phyloP scores from a whole-genome alignment of 148 eudicot genomes.

The Linanthus parryae region DNA sequence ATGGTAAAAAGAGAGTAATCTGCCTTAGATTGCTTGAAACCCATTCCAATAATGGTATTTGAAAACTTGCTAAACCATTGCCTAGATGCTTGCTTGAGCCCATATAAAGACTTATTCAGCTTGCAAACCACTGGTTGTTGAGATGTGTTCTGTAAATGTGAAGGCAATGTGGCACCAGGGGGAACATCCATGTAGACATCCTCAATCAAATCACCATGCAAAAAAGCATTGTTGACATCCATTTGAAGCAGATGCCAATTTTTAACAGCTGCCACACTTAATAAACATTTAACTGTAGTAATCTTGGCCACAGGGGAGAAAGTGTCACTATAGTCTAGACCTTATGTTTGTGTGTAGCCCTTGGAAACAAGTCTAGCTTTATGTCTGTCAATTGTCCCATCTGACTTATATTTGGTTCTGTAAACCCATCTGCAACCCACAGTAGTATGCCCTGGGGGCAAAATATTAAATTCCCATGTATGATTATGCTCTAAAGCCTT shows the following conservation, averaged over 20 bases:
- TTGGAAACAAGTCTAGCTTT: background rate
- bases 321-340: background rate
- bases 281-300: background rate
- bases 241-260: background rate
- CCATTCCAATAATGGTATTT: background rate
- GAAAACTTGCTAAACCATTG: background rate
- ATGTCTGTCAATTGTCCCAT: background rate
- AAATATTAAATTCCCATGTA: background rate
- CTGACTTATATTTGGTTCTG: background rate
- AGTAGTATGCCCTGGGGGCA: background rate
- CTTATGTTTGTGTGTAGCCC: background rate
- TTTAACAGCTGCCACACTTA: background rate
- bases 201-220: background rate
- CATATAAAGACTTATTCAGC: background rate
- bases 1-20: background rate
- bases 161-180: background rate
- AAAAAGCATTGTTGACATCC: background rate
- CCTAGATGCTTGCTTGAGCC: background rate
- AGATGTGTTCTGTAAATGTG: background rate
- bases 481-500: background rate
- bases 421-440: background rate
- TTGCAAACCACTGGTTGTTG: background rate
- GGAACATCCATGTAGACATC: background rate
- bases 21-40: background rate
- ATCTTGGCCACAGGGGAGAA: background rate